Evolutionary conservation across 768 basidiomycete genomes (phyloP), one percentile per base, ranked within the genome.

Genomic region (Agrocybe chaxingu): DNA sequence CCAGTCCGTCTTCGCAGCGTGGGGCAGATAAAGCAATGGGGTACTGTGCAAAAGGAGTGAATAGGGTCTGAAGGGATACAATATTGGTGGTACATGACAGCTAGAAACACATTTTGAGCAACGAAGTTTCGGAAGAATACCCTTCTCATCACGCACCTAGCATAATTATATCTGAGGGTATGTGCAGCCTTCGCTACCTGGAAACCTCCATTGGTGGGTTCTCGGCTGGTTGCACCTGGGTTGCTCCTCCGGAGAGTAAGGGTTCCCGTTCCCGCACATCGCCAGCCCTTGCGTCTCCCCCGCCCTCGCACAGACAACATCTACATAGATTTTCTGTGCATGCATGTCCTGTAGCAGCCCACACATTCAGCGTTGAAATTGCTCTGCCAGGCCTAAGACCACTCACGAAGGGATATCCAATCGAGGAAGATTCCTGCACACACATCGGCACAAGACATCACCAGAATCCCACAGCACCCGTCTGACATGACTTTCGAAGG

Each of bases 371-470:
- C 29, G 16, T 13, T 34, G 7, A 24, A 40, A 32, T 12, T 7
- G n/a, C 10, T 19, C 2, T 35, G 9, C 3, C 30, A 24, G 16
- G 32, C 7, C 39, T 3, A 18, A 44, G 18, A 8, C 4, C 30
- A 57, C 69, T 38, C 56, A 76, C 72, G 67, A 47, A 70, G 57
- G 1, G 74, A 72, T 1, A 57, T 54, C 49, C 72, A 75, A 57
- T 75, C 72, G 9, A 72, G 50, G 51, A 67, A 69, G 3, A 70
- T 58, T 24, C 73, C 74, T 0, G 71, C 66, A 32, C 66, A 55
- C 11, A 75, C 62, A 31, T 73, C 66, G 44, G 62, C 61, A 47
- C 70, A 73, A n/a, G 61, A 60, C 5, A 58, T 56, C 16, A 60
- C 41, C 29, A 65, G 56, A 12, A 72, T 54, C 44, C 57, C 66